Conservation (phyloP, 305 asterid genomes). For the Withania somnifera region DNA sequence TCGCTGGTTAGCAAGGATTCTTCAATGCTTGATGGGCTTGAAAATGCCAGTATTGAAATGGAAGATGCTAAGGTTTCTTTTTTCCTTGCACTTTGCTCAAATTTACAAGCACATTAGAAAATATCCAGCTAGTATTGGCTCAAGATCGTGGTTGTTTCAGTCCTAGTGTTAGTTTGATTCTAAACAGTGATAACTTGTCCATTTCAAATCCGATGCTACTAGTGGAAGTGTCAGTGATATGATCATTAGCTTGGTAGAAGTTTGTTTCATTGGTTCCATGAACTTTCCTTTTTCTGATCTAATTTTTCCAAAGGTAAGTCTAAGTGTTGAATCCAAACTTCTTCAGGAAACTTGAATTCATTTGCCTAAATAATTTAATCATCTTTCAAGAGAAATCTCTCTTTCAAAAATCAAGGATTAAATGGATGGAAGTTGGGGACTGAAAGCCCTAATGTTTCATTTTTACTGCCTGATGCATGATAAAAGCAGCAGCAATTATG, state of each 20-base stretch:
- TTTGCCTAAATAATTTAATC: background rate
- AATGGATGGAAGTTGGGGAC: background rate
- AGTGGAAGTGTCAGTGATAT: background rate
- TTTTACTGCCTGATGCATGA: background rate
- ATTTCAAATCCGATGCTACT: background rate
- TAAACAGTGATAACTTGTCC: background rate
- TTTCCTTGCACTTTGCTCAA: background rate
- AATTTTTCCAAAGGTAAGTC: background rate
- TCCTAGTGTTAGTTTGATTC: background rate
- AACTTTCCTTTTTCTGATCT: background rate
- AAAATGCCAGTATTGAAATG: constrained; percentile 67
- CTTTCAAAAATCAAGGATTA: background rate
- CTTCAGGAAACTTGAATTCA: background rate
- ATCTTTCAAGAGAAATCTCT: background rate
- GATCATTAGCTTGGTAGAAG: background rate
- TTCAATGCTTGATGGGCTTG: constrained; percentile 85
- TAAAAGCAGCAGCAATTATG: background rate
- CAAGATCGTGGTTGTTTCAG: background rate
- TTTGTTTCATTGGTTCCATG: background rate
- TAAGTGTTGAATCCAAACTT: background rate
- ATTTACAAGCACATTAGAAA: background rate
- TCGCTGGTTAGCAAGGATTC: constrained; percentile 94
- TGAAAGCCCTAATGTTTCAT: background rate
- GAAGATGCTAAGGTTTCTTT: constrained; percentile 70
- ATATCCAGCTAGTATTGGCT: background rate